phyloP scores from a whole-genome alignment of 177 flowering plant species.

The Vitis hybrid region DNA sequence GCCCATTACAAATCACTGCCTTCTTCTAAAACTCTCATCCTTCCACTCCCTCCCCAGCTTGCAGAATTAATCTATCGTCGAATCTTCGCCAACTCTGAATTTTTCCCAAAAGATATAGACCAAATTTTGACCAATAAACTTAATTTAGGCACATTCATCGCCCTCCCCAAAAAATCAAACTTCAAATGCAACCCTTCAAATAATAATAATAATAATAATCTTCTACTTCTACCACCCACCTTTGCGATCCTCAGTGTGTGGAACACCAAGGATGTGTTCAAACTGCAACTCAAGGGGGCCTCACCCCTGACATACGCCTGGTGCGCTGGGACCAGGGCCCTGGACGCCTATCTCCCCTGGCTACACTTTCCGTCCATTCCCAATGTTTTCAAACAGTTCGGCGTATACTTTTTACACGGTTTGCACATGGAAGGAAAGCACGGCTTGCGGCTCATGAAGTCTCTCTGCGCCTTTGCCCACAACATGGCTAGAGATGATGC shows the following conservation, averaged over 20 bases:
- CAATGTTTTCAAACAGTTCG: constrained; percentile 58
- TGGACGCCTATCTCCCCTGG: constrained; percentile 64
- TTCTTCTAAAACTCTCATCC: constrained; percentile 20
- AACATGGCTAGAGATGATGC: constrained; percentile 55
- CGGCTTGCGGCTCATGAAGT: constrained; percentile 46
- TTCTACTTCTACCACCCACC: constrained; percentile 29
- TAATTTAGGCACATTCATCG: constrained; percentile 76
- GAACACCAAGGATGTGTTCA: constrained; percentile 68
- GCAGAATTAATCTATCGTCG: constrained; percentile 46
- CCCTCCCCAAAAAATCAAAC: constrained; percentile 42
- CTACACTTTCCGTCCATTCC: constrained; percentile 69
- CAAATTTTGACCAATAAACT: constrained; percentile 43
- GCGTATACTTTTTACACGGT: constrained; percentile 66
- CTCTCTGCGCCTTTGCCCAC: constrained; percentile 55
- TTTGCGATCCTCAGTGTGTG: constrained; percentile 70
- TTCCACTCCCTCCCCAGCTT: constrained; percentile 29
- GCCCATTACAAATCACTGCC: constrained; percentile 51
- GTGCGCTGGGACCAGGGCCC: constrained; percentile 43
- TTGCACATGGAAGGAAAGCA: constrained; percentile 64
- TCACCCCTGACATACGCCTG: constrained; percentile 42
- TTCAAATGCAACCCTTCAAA: constrained; percentile 36
- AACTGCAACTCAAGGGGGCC: constrained; percentile 60
- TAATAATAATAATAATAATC: background rate
- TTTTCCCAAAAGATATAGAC: constrained; percentile 68
- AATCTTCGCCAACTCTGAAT: constrained; percentile 51